These are phyloP conservation scores for Yarrowia hollandica DNA, from an alignment of 805 yeast species.

Conservation along the genomic window DNA sequence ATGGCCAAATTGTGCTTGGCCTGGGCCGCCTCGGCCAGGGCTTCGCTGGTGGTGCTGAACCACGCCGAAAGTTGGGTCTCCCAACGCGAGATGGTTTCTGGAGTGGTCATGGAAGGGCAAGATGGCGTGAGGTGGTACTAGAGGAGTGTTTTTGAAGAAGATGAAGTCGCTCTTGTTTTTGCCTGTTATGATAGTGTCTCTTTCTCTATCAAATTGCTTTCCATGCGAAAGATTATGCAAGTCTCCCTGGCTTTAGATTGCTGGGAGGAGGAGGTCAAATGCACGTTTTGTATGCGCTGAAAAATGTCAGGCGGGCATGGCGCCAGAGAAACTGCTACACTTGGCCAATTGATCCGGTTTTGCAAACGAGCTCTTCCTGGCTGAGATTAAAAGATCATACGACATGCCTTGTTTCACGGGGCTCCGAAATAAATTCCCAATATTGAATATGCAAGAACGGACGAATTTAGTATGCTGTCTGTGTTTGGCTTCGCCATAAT, in stretches of 20 bases:
- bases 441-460: too few relatives aligned
- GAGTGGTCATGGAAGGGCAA: neutral
- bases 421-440: too few relatives aligned
- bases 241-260: neutral
- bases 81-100: conserved; percentile 19
- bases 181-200: neutral
- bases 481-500: too few relatives aligned
- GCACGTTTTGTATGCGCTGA: too few relatives aligned
- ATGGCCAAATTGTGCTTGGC: conserved; percentile 19
- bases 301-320: too few relatives aligned
- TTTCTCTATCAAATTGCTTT: neutral
- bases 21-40: conserved; percentile 16
- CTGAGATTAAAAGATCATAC: too few relatives aligned
- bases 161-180: neutral
- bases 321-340: too few relatives aligned
- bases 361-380: too few relatives aligned
- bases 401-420: too few relatives aligned
- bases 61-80: conserved; percentile 19
- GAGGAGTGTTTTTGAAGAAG: neutral
- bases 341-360: too few relatives aligned
- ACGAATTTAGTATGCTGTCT: too few relatives aligned
- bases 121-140: neutral
- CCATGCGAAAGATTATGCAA: conserved; percentile 9
- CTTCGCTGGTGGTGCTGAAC: neutral
- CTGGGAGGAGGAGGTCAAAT: neutral